Evolutionary conservation across 2,329 filamentous ascomycete species (phyloP), one percentile per base, ranked within the genome.

Genomic region (Aspergillus sp.): DNA sequence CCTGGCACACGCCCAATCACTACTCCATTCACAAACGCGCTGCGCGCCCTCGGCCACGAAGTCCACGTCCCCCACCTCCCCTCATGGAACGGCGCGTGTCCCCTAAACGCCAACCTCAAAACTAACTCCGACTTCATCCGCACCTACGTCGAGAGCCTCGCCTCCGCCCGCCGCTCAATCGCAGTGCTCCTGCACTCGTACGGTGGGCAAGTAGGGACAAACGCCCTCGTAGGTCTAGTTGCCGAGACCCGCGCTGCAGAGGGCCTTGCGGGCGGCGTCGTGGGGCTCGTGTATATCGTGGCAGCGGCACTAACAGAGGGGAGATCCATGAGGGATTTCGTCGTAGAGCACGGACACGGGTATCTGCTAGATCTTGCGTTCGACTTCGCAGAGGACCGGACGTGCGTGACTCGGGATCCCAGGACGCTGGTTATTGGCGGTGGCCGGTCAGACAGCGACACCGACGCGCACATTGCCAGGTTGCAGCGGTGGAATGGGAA

Each of bases 121-220:
- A 53, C 49, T 15, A 60, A 64, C 9, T 57, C 45, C 0, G 51
- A 38, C 1, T 13, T 52, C 0, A 52, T 64, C 22, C 57, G 51
- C 54, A 13, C 9, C 28, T 59, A 60, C 43, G 47, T 59, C 17
- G 25, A 48, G 23, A 25, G 30, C 22, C 46, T 64, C 6, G 47
- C 23, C 13, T n/a, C 48, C 2, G 54, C 54, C n/a, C 57, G 63
- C 47, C 60, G 34, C 30, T 15, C n/a, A 1, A 3, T 64, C 4
- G 31, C 60, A 3, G 54, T 60, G 3, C 19, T 63, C n/a, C 55
- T 58, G 45, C 63, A 64, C 25, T 64, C 63, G 15, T 64, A 64
- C 47, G 57, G 63, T 7, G 60, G 60, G 1, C 60, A 63, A n/a
- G 54, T 64, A n/a, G 60, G 60, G 7, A 53, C 57, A 13, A 60